These are phyloP conservation scores for Fusarium pseudonygamai DNA, from an alignment of 2,329 filamentous ascomycete species.

Conservation along the genomic window DNA sequence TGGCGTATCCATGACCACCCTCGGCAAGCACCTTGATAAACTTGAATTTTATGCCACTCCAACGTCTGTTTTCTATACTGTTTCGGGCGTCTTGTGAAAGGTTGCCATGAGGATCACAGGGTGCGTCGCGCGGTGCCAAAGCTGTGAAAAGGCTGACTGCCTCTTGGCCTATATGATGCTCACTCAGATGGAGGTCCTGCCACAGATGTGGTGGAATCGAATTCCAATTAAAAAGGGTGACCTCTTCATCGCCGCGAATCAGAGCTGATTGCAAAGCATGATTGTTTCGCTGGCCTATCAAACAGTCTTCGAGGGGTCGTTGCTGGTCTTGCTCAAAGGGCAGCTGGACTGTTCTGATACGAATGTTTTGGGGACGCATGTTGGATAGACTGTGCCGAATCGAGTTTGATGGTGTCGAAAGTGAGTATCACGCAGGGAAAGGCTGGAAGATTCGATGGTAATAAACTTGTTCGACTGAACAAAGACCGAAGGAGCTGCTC, in stretches of 20 bases:
- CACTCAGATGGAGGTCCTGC: neutral
- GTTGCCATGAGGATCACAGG: neutral
- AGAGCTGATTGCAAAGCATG: conserved; percentile 28
- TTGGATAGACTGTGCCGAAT: neutral
- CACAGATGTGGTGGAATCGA: neutral
- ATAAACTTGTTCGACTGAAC: conserved; percentile 34
- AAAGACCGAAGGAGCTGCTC: conserved; percentile 22
- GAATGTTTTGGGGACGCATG: conserved; percentile 7
- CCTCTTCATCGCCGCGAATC: conserved; percentile 26
- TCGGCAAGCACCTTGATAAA: conserved; percentile 42
- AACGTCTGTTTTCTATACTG: neutral
- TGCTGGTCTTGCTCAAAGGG: neutral
- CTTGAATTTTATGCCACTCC: conserved; percentile 35
- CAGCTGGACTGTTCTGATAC: neutral
- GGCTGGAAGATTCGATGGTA: conserved; percentile 19
- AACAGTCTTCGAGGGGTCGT: neutral
- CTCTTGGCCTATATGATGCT: neutral
- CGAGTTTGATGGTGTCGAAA: neutral
- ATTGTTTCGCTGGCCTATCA: conserved; percentile 1
- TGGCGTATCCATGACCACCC: conserved; percentile 42
- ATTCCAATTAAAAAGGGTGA: neutral
- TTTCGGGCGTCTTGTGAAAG: neutral
- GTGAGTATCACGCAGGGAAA: neutral
- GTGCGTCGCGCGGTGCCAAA: no score
- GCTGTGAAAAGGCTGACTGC: neutral